These are phyloP conservation scores for Shiraia bambusicola DNA, from an alignment of 2,329 filamentous ascomycete species.

Conservation along the genomic window DNA sequence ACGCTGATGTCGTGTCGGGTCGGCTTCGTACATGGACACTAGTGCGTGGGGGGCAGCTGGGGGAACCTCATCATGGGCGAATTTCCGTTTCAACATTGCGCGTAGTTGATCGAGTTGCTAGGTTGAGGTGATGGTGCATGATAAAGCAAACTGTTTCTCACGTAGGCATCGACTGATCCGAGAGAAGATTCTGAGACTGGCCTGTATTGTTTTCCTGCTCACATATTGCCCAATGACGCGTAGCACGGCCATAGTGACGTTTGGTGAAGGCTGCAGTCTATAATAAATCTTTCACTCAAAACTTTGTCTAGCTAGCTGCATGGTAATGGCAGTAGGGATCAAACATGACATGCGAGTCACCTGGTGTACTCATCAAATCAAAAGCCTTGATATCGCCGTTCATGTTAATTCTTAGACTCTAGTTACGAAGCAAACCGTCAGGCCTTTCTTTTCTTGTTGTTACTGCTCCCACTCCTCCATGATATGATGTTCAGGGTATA, in stretches of 20 bases:
- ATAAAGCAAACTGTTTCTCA: neutral
- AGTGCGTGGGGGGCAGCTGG: constrained; percentile 14
- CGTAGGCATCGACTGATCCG: neutral
- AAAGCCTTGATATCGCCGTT: neutral
- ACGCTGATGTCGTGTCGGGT: constrained; percentile 22
- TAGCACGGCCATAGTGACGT: neutral
- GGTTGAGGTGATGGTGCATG: neutral
- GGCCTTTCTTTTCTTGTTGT: neutral
- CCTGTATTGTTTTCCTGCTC: neutral
- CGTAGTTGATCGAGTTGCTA: neutral
- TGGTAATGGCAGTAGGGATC: too few species aligned
- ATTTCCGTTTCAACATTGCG: constrained; percentile 29
- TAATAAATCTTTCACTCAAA: too few species aligned
- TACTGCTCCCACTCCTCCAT: too few species aligned
- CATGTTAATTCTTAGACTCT: too few species aligned
- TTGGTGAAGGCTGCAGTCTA: too few species aligned
- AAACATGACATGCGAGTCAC: too few species aligned
- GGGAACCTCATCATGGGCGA: constrained; percentile 12
- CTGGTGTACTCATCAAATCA: neutral
- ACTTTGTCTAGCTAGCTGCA: too few species aligned
- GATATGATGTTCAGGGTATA: neutral
- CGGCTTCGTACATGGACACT: constrained; percentile 23
- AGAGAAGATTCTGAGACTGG: too few species aligned
- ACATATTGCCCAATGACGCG: constrained; percentile 6
- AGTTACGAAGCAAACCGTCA: too few species aligned